Evolutionary conservation across 2,329 filamentous ascomycete species (phyloP), one percentile per base, ranked within the genome.

Genomic region (Pseudogymnoascus sp.): DNA sequence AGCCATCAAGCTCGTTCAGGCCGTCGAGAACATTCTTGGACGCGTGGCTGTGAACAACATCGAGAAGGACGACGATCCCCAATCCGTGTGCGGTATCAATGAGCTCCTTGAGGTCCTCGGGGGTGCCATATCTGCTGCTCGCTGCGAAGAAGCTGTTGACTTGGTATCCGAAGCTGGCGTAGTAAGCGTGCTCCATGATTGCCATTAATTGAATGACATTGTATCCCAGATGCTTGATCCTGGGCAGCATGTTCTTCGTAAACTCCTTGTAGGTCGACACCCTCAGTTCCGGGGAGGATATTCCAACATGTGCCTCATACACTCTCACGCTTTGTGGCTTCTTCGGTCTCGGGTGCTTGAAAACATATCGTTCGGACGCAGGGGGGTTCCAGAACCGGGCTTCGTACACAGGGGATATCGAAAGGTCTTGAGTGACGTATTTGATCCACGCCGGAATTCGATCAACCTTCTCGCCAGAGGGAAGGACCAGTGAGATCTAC

Each of bases 141-240:
- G 93, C 92, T 28, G 94, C 94, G 71, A 97, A 99, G 81, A 99
- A 99, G 76, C 90, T 97, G 80, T 97, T 99, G 77, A 99, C 86
- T 76, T 99, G 94, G 76, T 99, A 99, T 56, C 94, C 94, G 71
- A 99, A 99, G 73, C 93, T 97, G 71, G 94, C 94, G 75, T 99
- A 99, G 81, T 99, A 99, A 60, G 94, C 94, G 77, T 99, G 94
- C 74, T 99, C 94, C 93, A 99, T 99, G 73, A 99, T 83, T 53
- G 94, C 94, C 94, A 99, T 99, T 67, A 99, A 82, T 75, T 99
- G 94, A 69, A 99, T 97, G 62, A 92, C 90, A 73, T 99, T 97
- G 80, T 99, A 99, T 42, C 93, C 94, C 47, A 97, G 80, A 67
- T 86, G 80, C 73, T 92, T 88, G 77, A 99, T 97, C 64, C 93